phyloP scores from a whole-genome alignment of 768 basidiomycete species.

The Leccinum variicolor region DNA sequence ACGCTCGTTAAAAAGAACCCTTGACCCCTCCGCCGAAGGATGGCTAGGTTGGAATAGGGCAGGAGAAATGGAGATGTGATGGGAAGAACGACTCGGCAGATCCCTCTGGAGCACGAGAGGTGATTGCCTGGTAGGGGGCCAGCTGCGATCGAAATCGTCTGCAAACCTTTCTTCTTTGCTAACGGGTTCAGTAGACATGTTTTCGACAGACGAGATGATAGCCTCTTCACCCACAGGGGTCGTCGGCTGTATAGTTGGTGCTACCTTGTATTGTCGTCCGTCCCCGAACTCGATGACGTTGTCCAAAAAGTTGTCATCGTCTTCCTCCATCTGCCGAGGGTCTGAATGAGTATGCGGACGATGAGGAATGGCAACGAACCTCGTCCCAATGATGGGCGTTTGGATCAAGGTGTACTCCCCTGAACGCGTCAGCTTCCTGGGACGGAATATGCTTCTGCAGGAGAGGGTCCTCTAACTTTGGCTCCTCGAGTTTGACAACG shows the following conservation, averaged over 20 bases:
- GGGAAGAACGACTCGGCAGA: conserved; percentile 29
- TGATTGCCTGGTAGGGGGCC: conserved; percentile 72
- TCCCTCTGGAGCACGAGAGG: conserved; percentile 45
- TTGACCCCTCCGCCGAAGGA: conserved; percentile 56
- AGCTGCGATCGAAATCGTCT: conserved; percentile 94
- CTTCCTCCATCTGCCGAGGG: conserved; percentile 73
- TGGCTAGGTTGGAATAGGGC: conserved; percentile 37
- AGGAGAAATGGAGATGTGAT: conserved; percentile 32
- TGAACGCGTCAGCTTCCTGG: conserved; percentile 90
- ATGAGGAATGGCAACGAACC: conserved; percentile 46
- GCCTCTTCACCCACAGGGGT: conserved; percentile 13
- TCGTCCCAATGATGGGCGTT: conserved; percentile 98
- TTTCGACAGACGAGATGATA: conserved; percentile 17
- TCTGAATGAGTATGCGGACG: conserved; percentile 2
- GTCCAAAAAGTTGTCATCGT: conserved; percentile 85
- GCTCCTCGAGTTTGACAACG: conserved; percentile 29
- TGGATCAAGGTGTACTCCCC: conserved; percentile 90
- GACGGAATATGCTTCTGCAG: conserved; percentile 55
- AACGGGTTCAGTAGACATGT: conserved; percentile 41
- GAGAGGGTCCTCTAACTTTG: conserved; percentile 51
- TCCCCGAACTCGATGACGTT: conserved; percentile 96
- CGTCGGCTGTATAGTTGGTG: conserved; percentile 37
- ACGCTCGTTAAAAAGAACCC: conserved; percentile 93
- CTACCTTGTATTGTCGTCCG: conserved; percentile 86
- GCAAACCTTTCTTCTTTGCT: conserved; percentile 86